phyloP scores from a whole-genome alignment of 2,329 filamentous ascomycete species.

The Dothiorella sarmentorum region DNA sequence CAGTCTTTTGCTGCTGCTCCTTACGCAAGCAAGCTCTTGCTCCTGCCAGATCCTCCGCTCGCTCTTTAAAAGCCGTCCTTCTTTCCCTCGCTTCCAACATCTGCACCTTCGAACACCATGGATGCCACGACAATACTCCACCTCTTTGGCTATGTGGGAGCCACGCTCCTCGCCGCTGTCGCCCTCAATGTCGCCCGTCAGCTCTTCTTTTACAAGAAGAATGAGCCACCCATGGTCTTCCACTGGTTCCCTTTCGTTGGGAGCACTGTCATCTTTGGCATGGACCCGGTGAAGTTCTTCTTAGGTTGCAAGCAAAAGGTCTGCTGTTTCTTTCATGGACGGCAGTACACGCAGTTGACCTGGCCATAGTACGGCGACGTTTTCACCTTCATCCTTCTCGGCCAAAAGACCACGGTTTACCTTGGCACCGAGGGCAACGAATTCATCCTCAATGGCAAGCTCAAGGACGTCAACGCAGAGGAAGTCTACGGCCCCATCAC shows the following conservation, averaged over 20 bases:
- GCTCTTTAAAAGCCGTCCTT: too few relatives aligned
- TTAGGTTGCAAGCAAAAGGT: slow-evolving; percentile 61
- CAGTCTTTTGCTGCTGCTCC: too few relatives aligned
- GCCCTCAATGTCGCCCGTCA: slow-evolving; percentile 60
- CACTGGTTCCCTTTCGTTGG: slow-evolving; percentile 65
- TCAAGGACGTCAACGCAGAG: slow-evolving; percentile 53
- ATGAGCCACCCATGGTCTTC: slow-evolving; percentile 66
- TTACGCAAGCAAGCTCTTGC: too few relatives aligned
- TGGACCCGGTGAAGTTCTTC: slow-evolving; percentile 73
- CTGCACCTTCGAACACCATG: too few relatives aligned
- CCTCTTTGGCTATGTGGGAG: neutral
- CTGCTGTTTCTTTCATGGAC: slow-evolving; percentile 21
- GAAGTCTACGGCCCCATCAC: slow-evolving; percentile 51
- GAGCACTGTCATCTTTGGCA: slow-evolving; percentile 45
- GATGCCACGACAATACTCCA: neutral
- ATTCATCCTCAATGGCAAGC: slow-evolving; percentile 55
- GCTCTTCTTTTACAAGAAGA: slow-evolving; percentile 67
- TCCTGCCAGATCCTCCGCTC: too few relatives aligned
- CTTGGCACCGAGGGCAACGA: slow-evolving; percentile 53
- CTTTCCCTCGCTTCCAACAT: too few relatives aligned
- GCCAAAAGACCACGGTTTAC: slow-evolving; percentile 50
- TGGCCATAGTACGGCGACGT: slow-evolving; percentile 48
- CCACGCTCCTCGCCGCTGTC: neutral
- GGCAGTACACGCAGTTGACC: neutral
- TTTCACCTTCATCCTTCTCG: slow-evolving; percentile 55